Base-by-base conservation (phyloP, 208 protist species). In the Blechomonas ayalai region DNA sequence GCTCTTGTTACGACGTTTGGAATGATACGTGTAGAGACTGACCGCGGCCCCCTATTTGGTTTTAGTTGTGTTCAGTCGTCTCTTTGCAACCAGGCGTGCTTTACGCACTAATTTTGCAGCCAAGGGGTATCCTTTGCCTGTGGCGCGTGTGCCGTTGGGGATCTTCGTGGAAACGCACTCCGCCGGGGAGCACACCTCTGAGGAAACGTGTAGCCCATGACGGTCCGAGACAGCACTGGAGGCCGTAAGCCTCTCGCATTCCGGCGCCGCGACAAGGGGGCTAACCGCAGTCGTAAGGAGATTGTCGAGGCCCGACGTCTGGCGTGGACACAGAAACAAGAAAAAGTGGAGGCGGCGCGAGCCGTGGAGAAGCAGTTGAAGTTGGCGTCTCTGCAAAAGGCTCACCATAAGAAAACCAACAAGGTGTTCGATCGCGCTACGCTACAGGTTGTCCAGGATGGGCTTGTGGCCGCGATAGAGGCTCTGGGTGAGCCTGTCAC, bases 241-340 rank as follows among this genome's bases (percentile, higher is more conserved):
- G 31, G 6, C 20, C 38, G 29, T 2, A n/a, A 9, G 6, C 50
- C 25, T 36, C 8, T 24, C 18, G 3, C 36, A 2, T 32, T 55
- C 5, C 73, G 75, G 27, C 22, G 44, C 19, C 27, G 47, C 9
- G 64, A 62, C 25, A 71, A 72, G 10, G 62, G 72, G 10, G 47
- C 39, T 4, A 92, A 92, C 39, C 42, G 89, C 40, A 92, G 84
- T 43, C 79, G 84, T 9, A 82, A 90, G 51, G 61, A 79, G 33
- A 53, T 92, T 7, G 68, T 87, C 19, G 70, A 76, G 29, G 63
- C 64, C 15, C 73, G 74, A 18, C 79, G 75, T 24, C 61, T 69
- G 59, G 46, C 53, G 22, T 67, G 72, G 56, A 47, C 51, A 45
- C 57, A 60, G 33, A 89, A 76, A 49, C 61, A 81, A 50, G 61